Percentiles rank a stretch among this genome's conserved stretches.
phyloP scores from a whole-genome alignment of 805 yeast genomes.

The Starmerella vitae region DNA sequence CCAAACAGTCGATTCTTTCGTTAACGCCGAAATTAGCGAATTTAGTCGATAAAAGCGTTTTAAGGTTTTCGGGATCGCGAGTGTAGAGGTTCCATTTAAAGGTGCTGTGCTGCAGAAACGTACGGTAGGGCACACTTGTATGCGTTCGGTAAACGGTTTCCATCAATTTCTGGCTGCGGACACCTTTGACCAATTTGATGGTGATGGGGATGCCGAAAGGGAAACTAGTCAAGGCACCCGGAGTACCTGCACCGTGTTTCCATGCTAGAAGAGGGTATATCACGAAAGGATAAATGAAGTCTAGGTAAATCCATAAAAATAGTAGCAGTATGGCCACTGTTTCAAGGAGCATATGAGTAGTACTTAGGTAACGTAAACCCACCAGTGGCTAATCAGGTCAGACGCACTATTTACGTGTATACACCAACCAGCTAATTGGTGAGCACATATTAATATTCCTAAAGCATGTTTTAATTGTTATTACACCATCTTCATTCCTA shows the following conservation, averaged over 20 bases:
- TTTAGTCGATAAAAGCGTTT: slow-evolving; percentile 23
- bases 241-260: not conserved
- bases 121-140: not conserved
- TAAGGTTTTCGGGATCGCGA: slow-evolving; percentile 24
- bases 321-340: not conserved
- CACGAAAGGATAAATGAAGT: slow-evolving; percentile 5
- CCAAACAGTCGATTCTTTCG: slow-evolving; percentile 21
- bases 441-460: too few species aligned
- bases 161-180: slow-evolving; percentile 1
- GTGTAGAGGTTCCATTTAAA: slow-evolving; percentile 14
- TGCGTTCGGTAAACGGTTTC: not conserved
- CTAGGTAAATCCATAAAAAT: slow-evolving; percentile 2
- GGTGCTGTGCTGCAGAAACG: slow-evolving; percentile 3
- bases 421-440: too few species aligned
- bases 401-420: too few species aligned
- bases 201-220: slow-evolving; percentile 11
- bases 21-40: slow-evolving; percentile 27
- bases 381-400: too few species aligned
- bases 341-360: not conserved
- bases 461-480: too few species aligned
- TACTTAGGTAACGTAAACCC: too few species aligned
- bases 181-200: not conserved
- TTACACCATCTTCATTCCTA: too few species aligned
- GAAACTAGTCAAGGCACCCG: not conserved
- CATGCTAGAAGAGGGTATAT: slow-evolving; percentile 3